A percentile compares a stretch with the other conserved stretches of the same genome.
Evolutionary conservation across 768 basidiomycete genomes (phyloP).

Genomic region (Saitozyma podzolica): DNA sequence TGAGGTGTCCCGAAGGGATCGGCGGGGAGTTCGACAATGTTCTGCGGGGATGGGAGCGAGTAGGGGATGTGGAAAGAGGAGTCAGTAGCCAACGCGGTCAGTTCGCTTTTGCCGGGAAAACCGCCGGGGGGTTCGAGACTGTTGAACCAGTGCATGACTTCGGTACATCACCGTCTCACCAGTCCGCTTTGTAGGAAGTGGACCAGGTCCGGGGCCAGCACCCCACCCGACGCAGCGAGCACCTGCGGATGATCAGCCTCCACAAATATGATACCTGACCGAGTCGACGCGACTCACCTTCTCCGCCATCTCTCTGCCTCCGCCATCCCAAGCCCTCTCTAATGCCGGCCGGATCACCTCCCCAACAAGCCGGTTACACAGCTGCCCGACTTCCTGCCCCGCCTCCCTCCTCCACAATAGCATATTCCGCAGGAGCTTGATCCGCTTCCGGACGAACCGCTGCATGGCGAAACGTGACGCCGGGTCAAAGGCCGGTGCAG

Average conservation of each 20-base stretch:
- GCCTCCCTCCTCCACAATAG: constrained; percentile 74
- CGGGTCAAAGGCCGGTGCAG: constrained; percentile 67
- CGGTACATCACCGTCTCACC: too few relatives aligned
- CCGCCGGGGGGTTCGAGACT: too few relatives aligned
- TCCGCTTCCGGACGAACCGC: constrained; percentile 65
- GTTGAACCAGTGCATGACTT: too few relatives aligned
- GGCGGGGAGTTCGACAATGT: too few relatives aligned
- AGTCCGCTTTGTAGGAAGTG: constrained; percentile 24
- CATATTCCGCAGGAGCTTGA: constrained; percentile 73
- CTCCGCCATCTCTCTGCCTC: constrained; percentile 66
- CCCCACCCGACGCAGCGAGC: constrained; percentile 16
- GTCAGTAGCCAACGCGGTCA: too few relatives aligned
- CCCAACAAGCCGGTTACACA: constrained; percentile 63
- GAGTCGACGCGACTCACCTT: constrained; percentile 57
- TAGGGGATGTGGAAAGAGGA: too few relatives aligned
- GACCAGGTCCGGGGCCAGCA: constrained; percentile 33
- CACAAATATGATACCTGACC: not conserved
- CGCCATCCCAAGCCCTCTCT: constrained; percentile 80
- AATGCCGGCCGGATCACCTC: constrained; percentile 67
- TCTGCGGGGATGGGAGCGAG: too few relatives aligned
- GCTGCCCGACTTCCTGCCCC: constrained; percentile 61
- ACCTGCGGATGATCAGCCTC: constrained; percentile 27
- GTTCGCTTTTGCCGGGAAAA: too few relatives aligned
- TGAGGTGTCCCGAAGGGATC: too few relatives aligned
- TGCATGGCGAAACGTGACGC: constrained; percentile 69